Conservation (phyloP, 768 basidiomycete genomes). For the Strobilomyces dryophilus region DNA sequence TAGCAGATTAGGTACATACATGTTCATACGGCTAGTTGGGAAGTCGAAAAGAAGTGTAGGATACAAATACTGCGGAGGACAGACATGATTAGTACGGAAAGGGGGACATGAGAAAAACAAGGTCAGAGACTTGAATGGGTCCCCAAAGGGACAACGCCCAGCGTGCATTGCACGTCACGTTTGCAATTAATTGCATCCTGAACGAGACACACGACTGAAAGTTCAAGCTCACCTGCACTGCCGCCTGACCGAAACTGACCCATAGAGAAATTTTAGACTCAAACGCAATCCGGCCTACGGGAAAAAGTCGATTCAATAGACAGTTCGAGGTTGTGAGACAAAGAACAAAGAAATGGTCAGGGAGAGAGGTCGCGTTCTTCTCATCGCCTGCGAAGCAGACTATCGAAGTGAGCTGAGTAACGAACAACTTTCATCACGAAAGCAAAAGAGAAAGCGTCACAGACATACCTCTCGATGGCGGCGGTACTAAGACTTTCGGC, state of each 20-base stretch:
- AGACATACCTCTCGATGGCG: slow-evolving; percentile 3
- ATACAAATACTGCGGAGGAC: not conserved
- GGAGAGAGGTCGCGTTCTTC: slow-evolving; percentile 43
- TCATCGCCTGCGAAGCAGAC: slow-evolving; percentile 44
- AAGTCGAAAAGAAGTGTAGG: not conserved
- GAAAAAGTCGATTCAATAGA: slow-evolving; percentile 2
- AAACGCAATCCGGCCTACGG: not conserved
- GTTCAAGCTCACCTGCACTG: slow-evolving; percentile 11
- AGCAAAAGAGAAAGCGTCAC: not conserved
- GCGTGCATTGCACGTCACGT: slow-evolving; percentile 56
- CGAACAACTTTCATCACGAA: slow-evolving; percentile 31
- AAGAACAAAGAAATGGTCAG: slow-evolving; percentile 34
- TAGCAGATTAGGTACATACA: slow-evolving; percentile 22
- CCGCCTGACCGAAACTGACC: not conserved
- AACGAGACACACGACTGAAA: slow-evolving; percentile 3
- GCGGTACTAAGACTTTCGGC: not conserved
- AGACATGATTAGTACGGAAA: slow-evolving; percentile 16
- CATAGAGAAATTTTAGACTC: too few relatives aligned
- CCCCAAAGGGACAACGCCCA: slow-evolving; percentile 62
- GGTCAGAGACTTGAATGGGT: slow-evolving; percentile 83
- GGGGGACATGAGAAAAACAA: not conserved
- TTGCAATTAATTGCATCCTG: slow-evolving; percentile 47
- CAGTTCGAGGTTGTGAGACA: not conserved
- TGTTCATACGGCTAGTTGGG: slow-evolving; percentile 1
- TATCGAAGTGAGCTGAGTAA: slow-evolving; percentile 69